These are phyloP conservation scores for Globisporangium paddicum DNA, from an alignment of 352 stramenopile species.

Conservation along the genomic window DNA sequence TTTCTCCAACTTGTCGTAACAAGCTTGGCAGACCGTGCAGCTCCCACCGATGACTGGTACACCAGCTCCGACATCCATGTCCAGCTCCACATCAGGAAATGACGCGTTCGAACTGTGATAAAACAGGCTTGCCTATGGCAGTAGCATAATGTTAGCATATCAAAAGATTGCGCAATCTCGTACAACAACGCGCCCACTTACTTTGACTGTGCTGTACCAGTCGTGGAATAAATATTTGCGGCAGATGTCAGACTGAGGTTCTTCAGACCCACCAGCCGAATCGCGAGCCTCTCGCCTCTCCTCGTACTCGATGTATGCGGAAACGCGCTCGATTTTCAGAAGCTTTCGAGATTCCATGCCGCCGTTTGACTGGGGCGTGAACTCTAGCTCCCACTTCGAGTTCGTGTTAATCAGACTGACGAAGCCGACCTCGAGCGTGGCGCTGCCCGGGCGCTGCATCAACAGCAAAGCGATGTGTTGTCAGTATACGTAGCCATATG, in stretches of 20 bases:
- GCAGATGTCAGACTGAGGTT: conserved; percentile 12
- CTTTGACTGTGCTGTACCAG: conserved; percentile 76
- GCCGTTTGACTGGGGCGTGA: conserved; percentile 67
- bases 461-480: neutral
- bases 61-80: conserved; percentile 51
- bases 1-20: conserved; percentile 18
- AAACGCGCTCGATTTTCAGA: conserved; percentile 54
- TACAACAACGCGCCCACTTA: conserved; percentile 12
- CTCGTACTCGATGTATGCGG: conserved; percentile 70
- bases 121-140: conserved; percentile 43
- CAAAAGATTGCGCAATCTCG: neutral
- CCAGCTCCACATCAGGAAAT: conserved; percentile 80
- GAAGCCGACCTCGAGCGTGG: conserved; percentile 57
- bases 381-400: conserved; percentile 68
- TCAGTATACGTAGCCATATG: neutral
- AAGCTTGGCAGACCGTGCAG: conserved; percentile 35
- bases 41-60: conserved; percentile 18
- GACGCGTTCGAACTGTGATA: conserved; percentile 75
- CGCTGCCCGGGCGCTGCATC: conserved; percentile 52
- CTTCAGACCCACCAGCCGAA: neutral
- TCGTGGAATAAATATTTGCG: conserved; percentile 85
- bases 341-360: conserved; percentile 81
- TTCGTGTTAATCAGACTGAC: conserved; percentile 76
- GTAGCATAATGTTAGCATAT: neutral
- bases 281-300: conserved; percentile 2